phyloP scores from a whole-genome alignment of 2,329 filamentous ascomycete genomes.

The Neofusicoccum umdonicola region DNA sequence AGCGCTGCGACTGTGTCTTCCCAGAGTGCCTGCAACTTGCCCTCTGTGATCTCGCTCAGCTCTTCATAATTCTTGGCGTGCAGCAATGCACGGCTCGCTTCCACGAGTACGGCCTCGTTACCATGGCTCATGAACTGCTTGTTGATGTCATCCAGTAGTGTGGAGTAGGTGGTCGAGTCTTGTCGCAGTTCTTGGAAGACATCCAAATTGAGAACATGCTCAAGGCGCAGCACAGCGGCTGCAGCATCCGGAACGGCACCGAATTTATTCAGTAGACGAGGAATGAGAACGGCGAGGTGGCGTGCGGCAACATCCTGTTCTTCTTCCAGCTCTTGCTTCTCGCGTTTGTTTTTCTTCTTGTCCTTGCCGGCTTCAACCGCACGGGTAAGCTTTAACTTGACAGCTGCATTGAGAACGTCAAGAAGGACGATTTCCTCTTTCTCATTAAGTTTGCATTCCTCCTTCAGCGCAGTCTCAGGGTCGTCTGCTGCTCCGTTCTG shows the following conservation, averaged over 20 bases:
- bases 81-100: conserved; percentile 77
- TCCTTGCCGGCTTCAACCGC: conserved; percentile 61
- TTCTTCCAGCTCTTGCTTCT: conserved; percentile 63
- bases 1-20: conserved; percentile 76
- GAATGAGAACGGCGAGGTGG: conserved; percentile 74
- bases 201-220: conserved; percentile 81
- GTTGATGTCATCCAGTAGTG: conserved; percentile 84
- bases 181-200: conserved; percentile 87
- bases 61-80: conserved; percentile 86
- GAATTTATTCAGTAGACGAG: conserved; percentile 85
- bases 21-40: conserved; percentile 79
- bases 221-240: conserved; percentile 78
- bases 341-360: conserved; percentile 52
- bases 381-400: conserved; percentile 70
- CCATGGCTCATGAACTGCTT: conserved; percentile 93
- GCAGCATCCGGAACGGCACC: conserved; percentile 86
- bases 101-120: conserved; percentile 77
- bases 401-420: conserved; percentile 79
- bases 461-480: conserved; percentile 63
- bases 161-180: conserved; percentile 75
- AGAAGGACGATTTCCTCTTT: conserved; percentile 79
- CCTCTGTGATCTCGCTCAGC: conserved; percentile 79
- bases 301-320: conserved; percentile 76
- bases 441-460: conserved; percentile 68
- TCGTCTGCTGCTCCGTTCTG: conserved; percentile 57